Evolutionary conservation across 495 filamentous ascomycete species (phyloP).

Genomic region (Immersiella caudata): DNA sequence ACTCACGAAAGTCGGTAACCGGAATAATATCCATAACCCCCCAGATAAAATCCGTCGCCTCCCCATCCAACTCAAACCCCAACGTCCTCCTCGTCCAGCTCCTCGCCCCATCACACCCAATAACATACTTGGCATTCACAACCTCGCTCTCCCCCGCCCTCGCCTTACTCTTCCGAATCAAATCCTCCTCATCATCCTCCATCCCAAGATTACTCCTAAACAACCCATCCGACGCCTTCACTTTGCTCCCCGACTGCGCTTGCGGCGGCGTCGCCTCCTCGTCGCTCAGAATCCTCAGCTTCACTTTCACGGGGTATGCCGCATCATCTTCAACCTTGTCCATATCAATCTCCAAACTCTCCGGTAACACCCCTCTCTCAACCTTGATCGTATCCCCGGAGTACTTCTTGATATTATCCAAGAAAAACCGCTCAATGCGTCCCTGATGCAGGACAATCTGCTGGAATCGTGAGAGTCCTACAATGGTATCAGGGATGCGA

Average conservation of each 20-base stretch:
- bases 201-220: slow-evolving; percentile 52
- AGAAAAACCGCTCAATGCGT: slow-evolving; percentile 58
- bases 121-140: slow-evolving; percentile 65
- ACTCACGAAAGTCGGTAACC: slow-evolving; percentile 63
- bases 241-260: slow-evolving; percentile 35
- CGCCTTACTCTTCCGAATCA: slow-evolving; percentile 39
- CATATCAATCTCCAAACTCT: slow-evolving; percentile 51
- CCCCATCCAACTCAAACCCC: slow-evolving; percentile 57
- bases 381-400: slow-evolving; percentile 49
- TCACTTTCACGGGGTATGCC: slow-evolving; percentile 58
- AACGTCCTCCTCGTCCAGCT: slow-evolving; percentile 62
- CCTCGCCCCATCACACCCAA: slow-evolving; percentile 71
- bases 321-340: slow-evolving; percentile 47
- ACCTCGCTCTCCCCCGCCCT: slow-evolving; percentile 40
- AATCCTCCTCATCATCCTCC: slow-evolving; percentile 61
- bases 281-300: slow-evolving; percentile 48
- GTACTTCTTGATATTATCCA: slow-evolving; percentile 51
- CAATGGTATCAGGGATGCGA: slow-evolving; percentile 55
- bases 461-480: slow-evolving; percentile 55
- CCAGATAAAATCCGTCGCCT: slow-evolving; percentile 67
- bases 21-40: slow-evolving; percentile 69
- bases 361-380: slow-evolving; percentile 56
- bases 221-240: slow-evolving; percentile 46
- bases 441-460: slow-evolving; percentile 60
- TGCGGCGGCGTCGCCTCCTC: slow-evolving; percentile 50